phyloP scores from a whole-genome alignment of 306 rosid species.

The Castanea sativa region DNA sequence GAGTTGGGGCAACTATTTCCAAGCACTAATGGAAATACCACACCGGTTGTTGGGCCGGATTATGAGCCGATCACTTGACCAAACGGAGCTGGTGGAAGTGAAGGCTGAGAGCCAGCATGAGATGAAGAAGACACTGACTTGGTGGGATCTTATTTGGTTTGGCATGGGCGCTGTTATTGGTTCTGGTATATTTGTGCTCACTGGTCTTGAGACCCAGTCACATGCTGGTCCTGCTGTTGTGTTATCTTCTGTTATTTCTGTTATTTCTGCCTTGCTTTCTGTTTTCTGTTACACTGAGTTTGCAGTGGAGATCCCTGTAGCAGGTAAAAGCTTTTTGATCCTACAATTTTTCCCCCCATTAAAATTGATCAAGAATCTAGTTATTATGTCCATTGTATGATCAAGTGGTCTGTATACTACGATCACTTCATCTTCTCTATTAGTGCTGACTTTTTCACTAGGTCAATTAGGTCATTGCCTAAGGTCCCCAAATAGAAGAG shows the following conservation, averaged over 20 bases:
- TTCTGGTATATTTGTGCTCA: conserved; percentile 76
- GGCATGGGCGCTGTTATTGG: conserved; percentile 84
- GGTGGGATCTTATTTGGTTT: conserved; percentile 97
- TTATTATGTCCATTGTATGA: no score
- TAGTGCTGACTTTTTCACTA: no score
- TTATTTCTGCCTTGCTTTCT: conserved; percentile 79
- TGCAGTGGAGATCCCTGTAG: not conserved
- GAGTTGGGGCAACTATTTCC: conserved; percentile 53
- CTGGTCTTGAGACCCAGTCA: conserved; percentile 51
- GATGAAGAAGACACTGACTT: conserved; percentile 79
- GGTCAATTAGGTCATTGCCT: no score
- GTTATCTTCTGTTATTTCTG: conserved; percentile 66
- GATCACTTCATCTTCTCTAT: no score
- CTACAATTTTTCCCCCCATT: no score
- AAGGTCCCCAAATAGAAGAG: no score
- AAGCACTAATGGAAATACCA: conserved; percentile 54
- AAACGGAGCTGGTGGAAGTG: conserved; percentile 57
- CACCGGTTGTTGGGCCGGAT: conserved; percentile 47
- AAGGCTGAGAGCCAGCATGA: conserved; percentile 59
- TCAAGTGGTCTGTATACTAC: no score
- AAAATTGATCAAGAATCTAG: no score
- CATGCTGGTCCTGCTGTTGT: conserved; percentile 74
- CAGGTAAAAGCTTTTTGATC: not conserved
- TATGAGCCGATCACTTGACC: conserved; percentile 50
- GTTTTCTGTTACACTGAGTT: conserved; percentile 73